phyloP scores from a whole-genome alignment of 1,139 yeast genomes.

The Meyerozyma elateridarum region DNA sequence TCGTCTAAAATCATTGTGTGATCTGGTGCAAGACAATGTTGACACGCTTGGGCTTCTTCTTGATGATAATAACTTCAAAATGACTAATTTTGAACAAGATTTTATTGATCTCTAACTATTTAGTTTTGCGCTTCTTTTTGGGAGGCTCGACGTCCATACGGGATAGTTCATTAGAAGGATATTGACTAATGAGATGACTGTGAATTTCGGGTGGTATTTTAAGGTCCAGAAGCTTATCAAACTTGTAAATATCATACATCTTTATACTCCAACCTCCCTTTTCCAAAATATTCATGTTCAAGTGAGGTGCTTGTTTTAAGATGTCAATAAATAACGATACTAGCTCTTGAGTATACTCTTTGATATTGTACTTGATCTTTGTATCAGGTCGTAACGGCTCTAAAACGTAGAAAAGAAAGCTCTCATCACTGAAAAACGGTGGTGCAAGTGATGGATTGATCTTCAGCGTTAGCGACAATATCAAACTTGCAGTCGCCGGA shows the following conservation, averaged over 20 bases:
- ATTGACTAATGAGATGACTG: slow-evolving; percentile 10
- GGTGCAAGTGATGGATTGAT: slow-evolving; percentile 26
- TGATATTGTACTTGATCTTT: slow-evolving; percentile 37
- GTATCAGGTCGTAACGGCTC: slow-evolving; percentile 25
- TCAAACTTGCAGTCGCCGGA: slow-evolving; percentile 46
- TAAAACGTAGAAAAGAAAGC: slow-evolving; percentile 32
- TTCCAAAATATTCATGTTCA: slow-evolving; percentile 22
- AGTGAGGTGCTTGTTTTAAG: background rate
- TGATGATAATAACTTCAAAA: slow-evolving; percentile 32
- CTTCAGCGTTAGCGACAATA: slow-evolving; percentile 28
- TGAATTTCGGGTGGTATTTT: slow-evolving; percentile 17
- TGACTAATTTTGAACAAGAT: slow-evolving; percentile 38
- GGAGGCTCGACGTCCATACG: slow-evolving; percentile 5
- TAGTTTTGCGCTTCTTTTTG: slow-evolving; percentile 4
- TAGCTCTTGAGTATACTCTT: slow-evolving; percentile 37
- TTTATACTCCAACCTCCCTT: slow-evolving; percentile 39
- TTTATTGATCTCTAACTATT: slow-evolving; percentile 24
- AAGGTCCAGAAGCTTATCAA: slow-evolving; percentile 23
- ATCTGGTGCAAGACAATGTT: slow-evolving; percentile 30
- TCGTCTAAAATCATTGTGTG: slow-evolving; percentile 30
- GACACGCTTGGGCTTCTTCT: slow-evolving; percentile 24
- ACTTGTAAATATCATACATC: slow-evolving; percentile 21
- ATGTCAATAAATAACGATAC: slow-evolving; percentile 9
- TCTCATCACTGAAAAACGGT: slow-evolving; percentile 49
- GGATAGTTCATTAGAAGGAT: background rate